Conservation (phyloP, 345 rosid species). For the Eutrema heterophyllum region DNA sequence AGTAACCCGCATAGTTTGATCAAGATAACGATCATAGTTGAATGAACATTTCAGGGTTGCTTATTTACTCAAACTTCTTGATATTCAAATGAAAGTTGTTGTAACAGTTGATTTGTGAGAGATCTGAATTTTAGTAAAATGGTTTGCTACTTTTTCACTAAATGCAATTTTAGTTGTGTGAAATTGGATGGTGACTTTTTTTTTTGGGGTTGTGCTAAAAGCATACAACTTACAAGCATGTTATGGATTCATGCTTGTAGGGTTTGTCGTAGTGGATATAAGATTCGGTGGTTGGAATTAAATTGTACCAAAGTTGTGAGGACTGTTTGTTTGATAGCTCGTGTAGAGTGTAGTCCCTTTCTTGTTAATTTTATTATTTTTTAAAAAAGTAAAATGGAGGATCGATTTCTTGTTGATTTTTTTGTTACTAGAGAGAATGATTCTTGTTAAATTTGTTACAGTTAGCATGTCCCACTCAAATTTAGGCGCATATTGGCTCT, state of each 20-base stretch:
- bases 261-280: background rate
- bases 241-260: background rate
- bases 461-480: conserved; percentile 19
- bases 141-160: background rate
- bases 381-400: too few relatives aligned
- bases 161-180: background rate
- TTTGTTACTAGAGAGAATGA: too few relatives aligned
- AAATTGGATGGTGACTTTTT: background rate
- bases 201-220: background rate
- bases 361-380: too few relatives aligned
- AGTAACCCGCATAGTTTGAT: background rate
- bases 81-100: background rate
- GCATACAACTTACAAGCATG: background rate
- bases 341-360: background rate
- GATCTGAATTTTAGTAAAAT: background rate
- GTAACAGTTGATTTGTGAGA: too few relatives aligned
- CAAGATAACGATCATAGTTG: background rate
- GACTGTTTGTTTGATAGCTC: background rate
- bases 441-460: background rate
- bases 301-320: background rate
- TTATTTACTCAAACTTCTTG: background rate
- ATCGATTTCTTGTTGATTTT: background rate
- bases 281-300: background rate
- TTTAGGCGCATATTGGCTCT: conserved; percentile 6
- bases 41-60: background rate